phyloP scores from a whole-genome alignment of 2,329 filamentous ascomycete species.

The Coniochaeta sp. region DNA sequence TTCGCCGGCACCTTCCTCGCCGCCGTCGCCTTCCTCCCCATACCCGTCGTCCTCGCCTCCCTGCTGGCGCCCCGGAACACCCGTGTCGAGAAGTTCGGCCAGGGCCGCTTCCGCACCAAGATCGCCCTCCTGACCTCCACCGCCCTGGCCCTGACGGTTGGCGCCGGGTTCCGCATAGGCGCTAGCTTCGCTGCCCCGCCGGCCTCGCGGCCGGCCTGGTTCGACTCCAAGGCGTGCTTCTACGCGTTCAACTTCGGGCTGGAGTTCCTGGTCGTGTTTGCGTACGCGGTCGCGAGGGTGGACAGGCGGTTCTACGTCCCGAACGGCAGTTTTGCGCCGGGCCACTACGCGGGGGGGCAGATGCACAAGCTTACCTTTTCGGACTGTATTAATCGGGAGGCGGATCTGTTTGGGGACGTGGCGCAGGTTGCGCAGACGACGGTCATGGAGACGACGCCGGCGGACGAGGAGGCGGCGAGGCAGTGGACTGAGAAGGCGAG shows the following conservation, averaged over 20 bases:
- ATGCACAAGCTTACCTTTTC: background rate
- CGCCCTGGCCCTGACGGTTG: conserved; percentile 53
- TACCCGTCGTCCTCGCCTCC: conserved; percentile 44
- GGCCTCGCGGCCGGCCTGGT: conserved; percentile 54
- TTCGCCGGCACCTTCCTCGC: conserved; percentile 55
- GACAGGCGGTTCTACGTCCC: conserved; percentile 72
- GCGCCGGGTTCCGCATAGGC: conserved; percentile 61
- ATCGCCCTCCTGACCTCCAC: conserved; percentile 54
- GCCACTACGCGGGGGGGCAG: conserved; percentile 31
- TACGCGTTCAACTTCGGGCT: conserved; percentile 73
- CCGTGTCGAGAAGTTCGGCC: conserved; percentile 53
- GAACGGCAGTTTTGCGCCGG: conserved; percentile 55
- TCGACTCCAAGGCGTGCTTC: conserved; percentile 63
- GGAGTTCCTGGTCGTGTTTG: conserved; percentile 61
- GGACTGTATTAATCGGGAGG: background rate
- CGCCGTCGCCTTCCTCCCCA: conserved; percentile 57
- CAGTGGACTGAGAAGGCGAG: conserved; percentile 4
- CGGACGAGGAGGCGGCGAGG: background rate
- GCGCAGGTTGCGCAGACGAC: background rate
- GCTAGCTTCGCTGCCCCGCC: conserved; percentile 46
- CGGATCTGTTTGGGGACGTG: background rate
- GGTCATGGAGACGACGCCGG: background rate
- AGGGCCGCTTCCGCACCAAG: conserved; percentile 60
- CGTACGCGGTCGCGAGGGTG: conserved; percentile 61
- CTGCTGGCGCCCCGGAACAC: conserved; percentile 35